A percentile compares a stretch with the other conserved stretches of the same genome.
These are phyloP conservation scores for Rhodotorula taiwanensis DNA, from an alignment of 768 basidiomycete genomes.

Conservation along the genomic window DNA sequence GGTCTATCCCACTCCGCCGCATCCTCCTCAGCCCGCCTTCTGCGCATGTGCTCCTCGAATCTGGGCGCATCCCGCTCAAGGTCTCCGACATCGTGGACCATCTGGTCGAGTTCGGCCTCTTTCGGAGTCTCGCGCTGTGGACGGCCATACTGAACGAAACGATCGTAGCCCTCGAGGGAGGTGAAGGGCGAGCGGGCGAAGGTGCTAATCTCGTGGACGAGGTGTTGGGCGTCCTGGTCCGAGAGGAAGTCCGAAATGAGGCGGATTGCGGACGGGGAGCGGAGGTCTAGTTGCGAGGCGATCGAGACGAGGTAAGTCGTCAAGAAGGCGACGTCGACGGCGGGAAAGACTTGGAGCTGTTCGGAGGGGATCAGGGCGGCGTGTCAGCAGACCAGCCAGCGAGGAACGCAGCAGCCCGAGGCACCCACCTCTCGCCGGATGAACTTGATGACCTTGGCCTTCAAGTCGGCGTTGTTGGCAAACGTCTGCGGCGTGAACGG, in stretches of 20 bases:
- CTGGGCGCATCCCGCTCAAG: constrained; percentile 7
- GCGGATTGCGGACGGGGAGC: constrained; percentile 34
- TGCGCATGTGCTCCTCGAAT: constrained; percentile 19
- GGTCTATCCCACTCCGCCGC: neutral
- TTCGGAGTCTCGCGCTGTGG: constrained; percentile 13
- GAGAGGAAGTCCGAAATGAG: constrained; percentile 39
- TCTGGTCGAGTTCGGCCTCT: constrained; percentile 1
- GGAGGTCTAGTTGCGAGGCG: constrained; percentile 41
- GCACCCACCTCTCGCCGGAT: constrained; percentile 35
- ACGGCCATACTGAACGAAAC: constrained; percentile 33
- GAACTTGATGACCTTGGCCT: constrained; percentile 37
- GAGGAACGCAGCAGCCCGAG: too few species aligned
- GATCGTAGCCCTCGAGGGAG: constrained; percentile 29
- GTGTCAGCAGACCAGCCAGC: too few species aligned
- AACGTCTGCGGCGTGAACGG: constrained; percentile 24
- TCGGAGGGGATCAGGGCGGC: neutral
- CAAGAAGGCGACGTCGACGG: constrained; percentile 39
- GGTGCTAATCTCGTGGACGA: constrained; percentile 35
- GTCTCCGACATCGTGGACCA: neutral
- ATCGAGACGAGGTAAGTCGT: constrained; percentile 37
- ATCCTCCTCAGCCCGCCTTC: constrained; percentile 4
- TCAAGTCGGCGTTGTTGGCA: constrained; percentile 29
- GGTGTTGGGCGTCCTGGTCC: constrained; percentile 35
- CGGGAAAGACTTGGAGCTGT: constrained; percentile 38
- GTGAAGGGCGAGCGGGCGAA: constrained; percentile 32